Conservation (phyloP, 306 rosid genomes). For the Lablab purpureus region DNA sequence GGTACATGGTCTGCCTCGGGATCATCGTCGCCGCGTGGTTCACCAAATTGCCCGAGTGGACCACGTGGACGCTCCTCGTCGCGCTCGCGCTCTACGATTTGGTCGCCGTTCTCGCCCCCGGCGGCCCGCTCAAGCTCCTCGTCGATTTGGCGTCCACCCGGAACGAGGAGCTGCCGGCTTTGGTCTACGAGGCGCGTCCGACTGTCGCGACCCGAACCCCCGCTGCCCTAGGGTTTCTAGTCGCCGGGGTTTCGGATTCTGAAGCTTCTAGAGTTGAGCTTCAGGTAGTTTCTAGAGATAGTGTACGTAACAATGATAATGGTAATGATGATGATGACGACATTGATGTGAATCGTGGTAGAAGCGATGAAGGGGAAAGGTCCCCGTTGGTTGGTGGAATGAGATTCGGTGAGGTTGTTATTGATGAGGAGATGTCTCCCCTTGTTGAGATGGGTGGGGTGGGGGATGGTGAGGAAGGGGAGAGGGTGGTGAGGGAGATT, state of each 20-base stretch:
- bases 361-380: conserved; percentile 58
- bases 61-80: conserved; percentile 85
- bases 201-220: conserved; percentile 51
- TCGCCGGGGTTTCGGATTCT: conserved; percentile 68
- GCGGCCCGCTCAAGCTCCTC: conserved; percentile 87
- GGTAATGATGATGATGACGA: not conserved
- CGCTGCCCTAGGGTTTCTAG: conserved; percentile 59
- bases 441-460: not conserved
- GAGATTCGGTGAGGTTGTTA: not conserved
- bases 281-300: conserved; percentile 55
- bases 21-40: conserved; percentile 94
- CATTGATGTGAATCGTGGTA: not conserved
- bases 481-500: conserved; percentile 44
- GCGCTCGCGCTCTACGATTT: conserved; percentile 86
- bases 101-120: conserved; percentile 93
- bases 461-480: not conserved
- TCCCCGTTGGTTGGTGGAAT: conserved; percentile 60
- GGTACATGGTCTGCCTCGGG: conserved; percentile 81
- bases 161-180: conserved; percentile 91
- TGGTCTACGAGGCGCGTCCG: conserved; percentile 92
- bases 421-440: not conserved
- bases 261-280: conserved; percentile 78
- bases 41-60: conserved; percentile 91
- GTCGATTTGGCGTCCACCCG: conserved; percentile 89
- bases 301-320: not conserved